Percentiles rank a stretch among this genome's conserved stretches.
Evolutionary conservation across 169 alveolate species (phyloP).

Genomic region (Theileria annulata): DNA sequence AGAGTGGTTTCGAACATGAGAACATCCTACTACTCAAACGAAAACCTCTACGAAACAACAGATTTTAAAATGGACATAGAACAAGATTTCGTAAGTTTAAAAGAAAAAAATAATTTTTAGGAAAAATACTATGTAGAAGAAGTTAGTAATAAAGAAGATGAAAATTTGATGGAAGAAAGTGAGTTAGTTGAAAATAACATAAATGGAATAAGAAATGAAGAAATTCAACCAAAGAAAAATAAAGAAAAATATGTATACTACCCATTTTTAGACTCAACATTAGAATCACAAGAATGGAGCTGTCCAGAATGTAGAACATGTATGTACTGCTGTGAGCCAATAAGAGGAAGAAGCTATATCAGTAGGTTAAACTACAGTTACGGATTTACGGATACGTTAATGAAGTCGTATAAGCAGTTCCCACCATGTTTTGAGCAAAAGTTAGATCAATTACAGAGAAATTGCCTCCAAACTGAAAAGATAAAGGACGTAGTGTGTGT

Average conservation of each 20-base stretch:
- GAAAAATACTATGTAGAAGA: not conserved
- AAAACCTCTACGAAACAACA: not conserved
- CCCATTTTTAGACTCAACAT: conserved; percentile 9
- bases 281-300: conserved; percentile 30
- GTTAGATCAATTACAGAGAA: conserved; percentile 58
- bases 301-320: conserved; percentile 48
- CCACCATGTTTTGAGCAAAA: conserved; percentile 66
- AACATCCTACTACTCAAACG: conserved; percentile 11
- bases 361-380: conserved; percentile 27
- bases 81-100: not conserved
- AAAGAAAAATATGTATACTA: conserved; percentile 5
- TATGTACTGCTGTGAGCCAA: conserved; percentile 36
- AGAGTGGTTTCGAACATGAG: conserved; percentile 8
- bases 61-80: not conserved
- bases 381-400: conserved; percentile 36
- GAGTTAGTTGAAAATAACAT: not conserved
- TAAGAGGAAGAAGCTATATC: conserved; percentile 18
- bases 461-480: conserved; percentile 46
- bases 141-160: not conserved
- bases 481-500: conserved; percentile 70
- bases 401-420: conserved; percentile 35
- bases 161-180: not conserved
- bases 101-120: not conserved
- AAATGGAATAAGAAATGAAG: not conserved
- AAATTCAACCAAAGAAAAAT: not conserved